Conservation (phyloP, 176 grass and related monocot species). For the Pontederia crassipes region DNA sequence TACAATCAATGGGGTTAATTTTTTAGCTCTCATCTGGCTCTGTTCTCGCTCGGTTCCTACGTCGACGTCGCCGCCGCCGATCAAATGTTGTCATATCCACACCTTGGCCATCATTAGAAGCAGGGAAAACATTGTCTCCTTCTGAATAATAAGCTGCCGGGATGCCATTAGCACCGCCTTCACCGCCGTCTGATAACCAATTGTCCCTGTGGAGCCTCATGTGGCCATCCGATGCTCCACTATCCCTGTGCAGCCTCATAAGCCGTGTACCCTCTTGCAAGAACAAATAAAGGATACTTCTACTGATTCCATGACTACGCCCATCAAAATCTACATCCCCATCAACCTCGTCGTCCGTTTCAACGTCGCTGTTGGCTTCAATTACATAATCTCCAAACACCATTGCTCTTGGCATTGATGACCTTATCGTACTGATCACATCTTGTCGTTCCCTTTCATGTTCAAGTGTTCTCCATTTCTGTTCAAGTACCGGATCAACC, state of each 20-base stretch:
- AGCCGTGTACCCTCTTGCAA: slow-evolving; percentile 69
- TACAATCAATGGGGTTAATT: too few relatives aligned
- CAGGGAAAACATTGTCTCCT: slow-evolving; percentile 28
- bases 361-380: slow-evolving; percentile 30
- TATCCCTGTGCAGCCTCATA: slow-evolving; percentile 42
- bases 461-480: slow-evolving; percentile 85
- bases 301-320: slow-evolving; percentile 21
- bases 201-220: slow-evolving; percentile 46
- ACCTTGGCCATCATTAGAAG: slow-evolving; percentile 19
- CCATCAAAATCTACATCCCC: slow-evolving; percentile 27
- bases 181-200: slow-evolving; percentile 20
- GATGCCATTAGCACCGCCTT: slow-evolving; percentile 24
- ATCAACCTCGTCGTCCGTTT: slow-evolving; percentile 44
- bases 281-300: slow-evolving; percentile 67
- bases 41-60: slow-evolving; percentile 56
- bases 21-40: neutral
- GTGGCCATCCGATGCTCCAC: slow-evolving; percentile 21
- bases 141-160: slow-evolving; percentile 33
- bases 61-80: slow-evolving; percentile 28
- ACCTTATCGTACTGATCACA: slow-evolving; percentile 78
- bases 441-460: slow-evolving; percentile 82
- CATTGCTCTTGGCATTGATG: slow-evolving; percentile 67
- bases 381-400: slow-evolving; percentile 83
- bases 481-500: slow-evolving; percentile 67
- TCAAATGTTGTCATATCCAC: slow-evolving; percentile 31